A percentile compares a stretch with the other conserved stretches of the same genome.
These are phyloP conservation scores for Cicer cuneatum DNA, from an alignment of 306 rosid species.

Conservation along the genomic window DNA sequence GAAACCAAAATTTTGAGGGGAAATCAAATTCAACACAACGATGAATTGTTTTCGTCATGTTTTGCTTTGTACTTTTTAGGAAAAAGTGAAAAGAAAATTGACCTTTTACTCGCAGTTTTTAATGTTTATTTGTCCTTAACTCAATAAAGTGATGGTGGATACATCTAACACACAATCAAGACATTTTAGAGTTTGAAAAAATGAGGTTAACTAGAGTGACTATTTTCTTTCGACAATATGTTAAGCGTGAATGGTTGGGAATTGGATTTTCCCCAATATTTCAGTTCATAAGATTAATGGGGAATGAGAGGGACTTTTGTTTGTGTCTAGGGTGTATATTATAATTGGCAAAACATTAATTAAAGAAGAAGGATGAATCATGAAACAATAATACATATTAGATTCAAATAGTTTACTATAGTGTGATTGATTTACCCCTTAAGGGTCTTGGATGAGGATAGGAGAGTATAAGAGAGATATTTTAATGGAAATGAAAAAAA, in stretches of 20 bases:
- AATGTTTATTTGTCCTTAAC: slow-evolving; percentile 37
- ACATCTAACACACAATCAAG: slow-evolving; percentile 1
- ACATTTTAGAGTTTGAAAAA: slow-evolving; percentile 22
- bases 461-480: no score
- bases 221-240: not conserved
- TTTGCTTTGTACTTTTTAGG: slow-evolving; percentile 18
- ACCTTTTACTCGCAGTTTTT: slow-evolving; percentile 38
- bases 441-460: no score
- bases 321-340: not conserved
- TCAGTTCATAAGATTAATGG: not conserved
- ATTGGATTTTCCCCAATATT: not conserved
- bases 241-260: slow-evolving; percentile 12
- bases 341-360: not conserved
- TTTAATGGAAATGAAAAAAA: no score
- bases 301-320: not conserved
- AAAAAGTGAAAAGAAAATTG: slow-evolving; percentile 39
- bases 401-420: no score
- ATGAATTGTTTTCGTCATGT: not conserved
- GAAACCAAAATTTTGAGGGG: not conserved
- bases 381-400: no score
- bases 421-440: no score
- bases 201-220: slow-evolving; percentile 17
- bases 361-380: no score
- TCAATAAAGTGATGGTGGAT: slow-evolving; percentile 21
- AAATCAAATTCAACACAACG: slow-evolving; percentile 15